phyloP scores from a whole-genome alignment of 2,329 filamentous ascomycete species.

The Ceratocystis ficicola region DNA sequence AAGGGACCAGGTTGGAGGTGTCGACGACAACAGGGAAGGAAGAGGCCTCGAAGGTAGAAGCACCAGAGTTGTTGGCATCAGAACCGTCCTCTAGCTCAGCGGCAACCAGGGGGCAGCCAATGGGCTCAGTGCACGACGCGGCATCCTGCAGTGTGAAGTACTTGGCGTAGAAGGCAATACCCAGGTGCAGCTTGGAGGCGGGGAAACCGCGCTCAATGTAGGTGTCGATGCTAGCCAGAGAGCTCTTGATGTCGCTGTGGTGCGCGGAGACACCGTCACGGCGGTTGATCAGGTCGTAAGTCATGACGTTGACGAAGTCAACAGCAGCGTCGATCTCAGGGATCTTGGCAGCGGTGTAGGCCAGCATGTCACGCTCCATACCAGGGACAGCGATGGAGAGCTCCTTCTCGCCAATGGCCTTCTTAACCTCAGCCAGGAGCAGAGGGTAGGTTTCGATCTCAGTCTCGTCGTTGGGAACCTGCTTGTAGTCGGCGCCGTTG shows the following conservation, averaged over 20 bases:
- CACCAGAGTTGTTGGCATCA: neutral
- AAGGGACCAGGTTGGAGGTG: neutral
- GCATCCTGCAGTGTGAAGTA: conserved; percentile 42
- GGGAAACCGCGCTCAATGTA: conserved; percentile 47
- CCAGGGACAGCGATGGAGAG: conserved; percentile 57
- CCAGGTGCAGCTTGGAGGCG: conserved; percentile 44
- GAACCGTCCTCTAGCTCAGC: conserved; percentile 36
- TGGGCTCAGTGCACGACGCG: conserved; percentile 33
- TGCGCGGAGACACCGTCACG: conserved; percentile 52
- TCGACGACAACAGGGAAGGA: neutral
- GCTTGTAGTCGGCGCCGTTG: conserved; percentile 58
- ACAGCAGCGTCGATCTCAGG: conserved; percentile 46
- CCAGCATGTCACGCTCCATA: conserved; percentile 52
- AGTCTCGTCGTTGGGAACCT: conserved; percentile 47
- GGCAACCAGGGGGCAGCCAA: conserved; percentile 43
- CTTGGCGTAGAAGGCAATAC: conserved; percentile 55
- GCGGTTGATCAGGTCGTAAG: conserved; percentile 59
- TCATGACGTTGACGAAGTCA: conserved; percentile 58
- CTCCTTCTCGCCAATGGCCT: conserved; percentile 43
- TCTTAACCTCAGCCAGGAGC: conserved; percentile 46
- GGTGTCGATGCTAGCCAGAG: conserved; percentile 42
- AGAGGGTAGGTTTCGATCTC: conserved; percentile 53
- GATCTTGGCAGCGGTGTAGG: conserved; percentile 46
- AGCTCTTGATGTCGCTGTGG: conserved; percentile 48
- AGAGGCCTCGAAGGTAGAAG: neutral